Evolutionary conservation across 2,329 filamentous ascomycete species (phyloP), one percentile per base, ranked within the genome.

Genomic region (Achaetomium macrosporum): DNA sequence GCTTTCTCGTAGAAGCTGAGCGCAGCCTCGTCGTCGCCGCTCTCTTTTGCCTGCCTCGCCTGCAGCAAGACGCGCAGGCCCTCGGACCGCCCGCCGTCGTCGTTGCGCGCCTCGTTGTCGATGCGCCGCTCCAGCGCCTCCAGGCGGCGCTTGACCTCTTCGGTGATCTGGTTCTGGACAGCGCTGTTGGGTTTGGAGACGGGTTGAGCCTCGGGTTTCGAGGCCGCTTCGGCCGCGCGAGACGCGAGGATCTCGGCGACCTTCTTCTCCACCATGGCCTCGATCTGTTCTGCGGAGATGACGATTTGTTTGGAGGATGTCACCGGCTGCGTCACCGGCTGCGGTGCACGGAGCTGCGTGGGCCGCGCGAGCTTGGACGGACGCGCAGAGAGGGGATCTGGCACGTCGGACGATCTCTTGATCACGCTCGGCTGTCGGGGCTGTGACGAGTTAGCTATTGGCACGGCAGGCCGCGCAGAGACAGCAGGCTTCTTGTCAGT

Each of bases 181-280:
- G 45, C 36, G 41, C 41, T 29, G 66, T 76, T 51, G 64, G 64
- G 53, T 70, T 65, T 60, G 71, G 57, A 59, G 68, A 58, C 50
- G 51, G 53, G 61, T 9, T 11, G 68, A 62, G 31, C 64, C 58
- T n/a, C 66, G 59, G 58, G 36, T 41, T 63, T 63, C 8, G 71
- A 57, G 16, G 66, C 52, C 40, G 72, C 58, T 54, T 67, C 51
- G 15, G 76, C 71, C 1, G 81, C 82, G 49, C 86, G 82, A n/a
- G 85, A 84, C 0, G 91, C 90, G 1, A 97, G 75, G 35, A 93
- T 90, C 71, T 96, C 90, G 55, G 87, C 85, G 1, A 97, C 88
- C 64, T 95, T 95, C 62, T 87, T 88, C 69, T 96, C 88, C 1
- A 97, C 90, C 72, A 96, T 84, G 37, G 90, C 88, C 67, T 96